phyloP scores from a whole-genome alignment of 2,329 filamentous ascomycete genomes.

The Cladosporium velox region DNA sequence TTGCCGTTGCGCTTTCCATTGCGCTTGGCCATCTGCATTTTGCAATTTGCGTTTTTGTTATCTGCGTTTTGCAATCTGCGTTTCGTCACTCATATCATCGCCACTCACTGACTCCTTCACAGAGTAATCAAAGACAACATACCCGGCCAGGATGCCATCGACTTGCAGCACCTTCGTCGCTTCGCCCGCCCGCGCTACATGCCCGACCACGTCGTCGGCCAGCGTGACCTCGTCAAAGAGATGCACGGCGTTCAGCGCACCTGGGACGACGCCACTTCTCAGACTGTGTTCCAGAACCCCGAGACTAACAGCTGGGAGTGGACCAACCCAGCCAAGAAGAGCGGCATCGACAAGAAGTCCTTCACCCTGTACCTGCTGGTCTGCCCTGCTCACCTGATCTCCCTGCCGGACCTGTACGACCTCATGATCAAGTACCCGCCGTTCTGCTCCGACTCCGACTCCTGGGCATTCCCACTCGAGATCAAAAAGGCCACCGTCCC shows the following conservation, averaged over 20 bases:
- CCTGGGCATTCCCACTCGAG: conserved; percentile 50
- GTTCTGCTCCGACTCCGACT: conserved; percentile 41
- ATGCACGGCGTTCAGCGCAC: conserved; percentile 37
- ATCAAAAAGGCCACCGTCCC: conserved; percentile 69
- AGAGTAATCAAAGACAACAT: conserved; percentile 50
- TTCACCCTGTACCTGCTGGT: conserved; percentile 53
- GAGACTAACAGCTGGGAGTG: conserved; percentile 50
- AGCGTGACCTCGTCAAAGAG: conserved; percentile 37
- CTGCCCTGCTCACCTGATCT: conserved; percentile 54
- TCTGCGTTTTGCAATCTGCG: background rate
- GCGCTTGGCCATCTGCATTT: background rate
- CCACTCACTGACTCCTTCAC: conserved; percentile 33
- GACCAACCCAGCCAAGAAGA: conserved; percentile 62
- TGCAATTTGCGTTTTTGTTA: background rate
- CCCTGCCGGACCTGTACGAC: conserved; percentile 54
- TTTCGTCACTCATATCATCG: background rate
- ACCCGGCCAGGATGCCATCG: conserved; percentile 45
- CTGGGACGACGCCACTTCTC: conserved; percentile 34
- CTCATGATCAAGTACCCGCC: conserved; percentile 43
- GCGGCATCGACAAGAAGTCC: conserved; percentile 44
- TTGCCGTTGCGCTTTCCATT: background rate
- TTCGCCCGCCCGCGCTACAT: conserved; percentile 63
- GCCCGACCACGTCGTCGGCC: conserved; percentile 36
- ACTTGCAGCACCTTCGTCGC: conserved; percentile 65
- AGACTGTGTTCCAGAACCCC: conserved; percentile 34